phyloP scores from a whole-genome alignment of 805 yeast genomes.

The Kodamaea neixiangensis region DNA sequence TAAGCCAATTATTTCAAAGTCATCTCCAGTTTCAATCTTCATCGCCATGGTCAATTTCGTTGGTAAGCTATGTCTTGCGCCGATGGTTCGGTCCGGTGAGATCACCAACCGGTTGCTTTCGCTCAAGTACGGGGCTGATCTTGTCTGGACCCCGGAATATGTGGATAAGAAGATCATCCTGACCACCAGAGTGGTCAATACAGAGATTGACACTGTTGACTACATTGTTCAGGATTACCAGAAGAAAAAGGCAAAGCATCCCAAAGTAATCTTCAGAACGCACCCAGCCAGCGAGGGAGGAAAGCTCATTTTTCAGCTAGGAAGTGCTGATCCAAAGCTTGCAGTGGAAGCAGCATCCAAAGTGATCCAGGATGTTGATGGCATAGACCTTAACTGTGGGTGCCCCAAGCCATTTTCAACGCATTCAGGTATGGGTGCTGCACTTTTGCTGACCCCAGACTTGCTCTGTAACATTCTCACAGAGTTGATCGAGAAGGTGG shows the following conservation, averaged over 20 bases:
- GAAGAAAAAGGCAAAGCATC: slow-evolving; percentile 45
- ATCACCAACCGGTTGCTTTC: slow-evolving; percentile 85
- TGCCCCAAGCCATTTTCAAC: slow-evolving; percentile 96
- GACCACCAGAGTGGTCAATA: slow-evolving; percentile 66
- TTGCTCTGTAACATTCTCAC: slow-evolving; percentile 66
- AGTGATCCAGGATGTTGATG: slow-evolving; percentile 84
- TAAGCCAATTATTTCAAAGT: neutral
- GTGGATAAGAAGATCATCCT: slow-evolving; percentile 80
- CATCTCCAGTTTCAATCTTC: neutral
- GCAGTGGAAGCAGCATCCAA: slow-evolving; percentile 87
- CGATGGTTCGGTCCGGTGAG: slow-evolving; percentile 97
- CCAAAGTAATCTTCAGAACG: slow-evolving; percentile 73
- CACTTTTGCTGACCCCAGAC: slow-evolving; percentile 80
- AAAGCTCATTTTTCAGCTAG: slow-evolving; percentile 83
- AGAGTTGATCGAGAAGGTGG: slow-evolving; percentile 75
- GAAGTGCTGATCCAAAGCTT: slow-evolving; percentile 77
- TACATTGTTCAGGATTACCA: slow-evolving; percentile 40
- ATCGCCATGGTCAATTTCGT: slow-evolving; percentile 60
- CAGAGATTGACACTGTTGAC: slow-evolving; percentile 59
- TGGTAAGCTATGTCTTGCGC: slow-evolving; percentile 85
- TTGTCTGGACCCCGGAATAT: slow-evolving; percentile 94
- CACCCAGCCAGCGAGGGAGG: slow-evolving; percentile 60
- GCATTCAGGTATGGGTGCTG: slow-evolving; percentile 98
- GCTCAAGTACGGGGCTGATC: slow-evolving; percentile 82
- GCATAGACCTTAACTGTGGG: slow-evolving; percentile 92